phyloP scores from a whole-genome alignment of 1,139 yeast genomes.

The Diutina scorzettiae region DNA sequence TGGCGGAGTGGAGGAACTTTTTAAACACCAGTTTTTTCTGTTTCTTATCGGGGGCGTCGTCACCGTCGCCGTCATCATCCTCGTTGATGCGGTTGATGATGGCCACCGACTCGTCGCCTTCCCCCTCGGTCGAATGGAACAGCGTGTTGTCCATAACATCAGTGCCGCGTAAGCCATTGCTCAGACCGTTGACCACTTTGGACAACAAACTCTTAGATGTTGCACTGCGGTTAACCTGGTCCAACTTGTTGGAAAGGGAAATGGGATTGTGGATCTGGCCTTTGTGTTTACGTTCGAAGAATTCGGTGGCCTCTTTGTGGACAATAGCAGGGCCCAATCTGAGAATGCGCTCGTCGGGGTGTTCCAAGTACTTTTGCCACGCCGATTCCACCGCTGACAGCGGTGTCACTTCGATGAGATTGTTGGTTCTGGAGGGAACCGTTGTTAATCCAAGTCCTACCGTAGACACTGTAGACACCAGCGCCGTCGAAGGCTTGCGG shows the following conservation, averaged over 20 bases:
- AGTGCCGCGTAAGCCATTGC: constrained; percentile 20
- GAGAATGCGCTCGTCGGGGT: constrained; percentile 60
- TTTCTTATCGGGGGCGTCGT: neutral
- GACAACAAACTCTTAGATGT: constrained; percentile 22
- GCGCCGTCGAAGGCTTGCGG: neutral
- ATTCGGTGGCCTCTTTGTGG: constrained; percentile 26
- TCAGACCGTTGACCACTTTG: constrained; percentile 44
- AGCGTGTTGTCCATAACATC: constrained; percentile 7
- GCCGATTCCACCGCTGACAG: constrained; percentile 51
- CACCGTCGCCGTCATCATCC: neutral
- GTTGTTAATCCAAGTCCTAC: neutral
- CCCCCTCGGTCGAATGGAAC: constrained; percentile 1
- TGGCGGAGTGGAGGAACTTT: constrained; percentile 16
- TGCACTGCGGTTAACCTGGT: constrained; percentile 14
- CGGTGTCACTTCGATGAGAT: constrained; percentile 27
- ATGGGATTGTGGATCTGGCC: constrained; percentile 53
- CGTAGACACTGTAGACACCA: neutral
- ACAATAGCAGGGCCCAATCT: constrained; percentile 45
- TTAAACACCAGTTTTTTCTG: constrained; percentile 14
- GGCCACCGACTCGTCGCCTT: constrained; percentile 2
- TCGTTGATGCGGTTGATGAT: neutral
- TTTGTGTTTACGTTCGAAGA: constrained; percentile 43
- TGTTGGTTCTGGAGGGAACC: neutral
- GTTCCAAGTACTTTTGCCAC: constrained; percentile 49
- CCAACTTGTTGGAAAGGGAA: constrained; percentile 21